Percentiles rank a stretch among this genome's conserved stretches.
These are phyloP conservation scores for Chlorella sorokiniana DNA, from an alignment of 139 green algal genomes.

Conservation along the genomic window DNA sequence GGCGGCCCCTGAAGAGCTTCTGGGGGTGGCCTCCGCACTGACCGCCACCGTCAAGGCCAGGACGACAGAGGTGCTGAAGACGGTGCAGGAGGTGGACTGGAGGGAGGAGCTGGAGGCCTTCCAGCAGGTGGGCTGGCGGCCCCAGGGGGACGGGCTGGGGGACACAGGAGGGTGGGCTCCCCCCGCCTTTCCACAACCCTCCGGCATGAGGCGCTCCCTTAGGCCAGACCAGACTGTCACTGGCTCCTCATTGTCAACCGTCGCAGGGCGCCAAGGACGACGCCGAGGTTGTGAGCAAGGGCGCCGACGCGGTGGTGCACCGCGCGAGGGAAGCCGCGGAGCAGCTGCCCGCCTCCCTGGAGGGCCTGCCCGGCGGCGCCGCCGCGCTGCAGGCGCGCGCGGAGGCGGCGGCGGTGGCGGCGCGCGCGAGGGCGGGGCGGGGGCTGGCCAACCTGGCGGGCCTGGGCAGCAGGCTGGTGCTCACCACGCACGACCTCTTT, in stretches of 20 bases:
- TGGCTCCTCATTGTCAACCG: not conserved
- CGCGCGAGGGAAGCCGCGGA: conserved; percentile 52
- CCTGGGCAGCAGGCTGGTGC: conserved; percentile 41
- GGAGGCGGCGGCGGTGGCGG: not conserved
- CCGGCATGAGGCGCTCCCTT: not conserved
- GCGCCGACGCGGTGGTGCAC: conserved; percentile 47
- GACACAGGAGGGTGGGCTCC: no score
- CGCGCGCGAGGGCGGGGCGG: not conserved
- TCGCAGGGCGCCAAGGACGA: conserved; percentile 65
- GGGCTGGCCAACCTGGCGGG: conserved; percentile 22
- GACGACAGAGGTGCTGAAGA: conserved; percentile 67
- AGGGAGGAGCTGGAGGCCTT: conserved; percentile 70
- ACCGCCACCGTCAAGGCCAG: conserved; percentile 63
- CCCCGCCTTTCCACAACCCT: no score
- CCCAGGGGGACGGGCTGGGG: no score
- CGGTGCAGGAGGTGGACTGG: conserved; percentile 77
- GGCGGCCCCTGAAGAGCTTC: conserved; percentile 24
- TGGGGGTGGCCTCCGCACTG: conserved; percentile 70
- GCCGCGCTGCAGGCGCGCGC: conserved; percentile 17
- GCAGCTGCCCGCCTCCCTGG: conserved; percentile 45
- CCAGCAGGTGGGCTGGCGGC: conserved; percentile 37
- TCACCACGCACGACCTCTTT: conserved; percentile 68
- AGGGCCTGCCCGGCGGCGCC: conserved; percentile 21
- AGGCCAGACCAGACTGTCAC: not conserved
- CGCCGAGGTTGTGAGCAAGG: conserved; percentile 45